Base-by-base conservation (phyloP, 1,284 basidiomycete species). In the Fomitopsis betulina region DNA sequence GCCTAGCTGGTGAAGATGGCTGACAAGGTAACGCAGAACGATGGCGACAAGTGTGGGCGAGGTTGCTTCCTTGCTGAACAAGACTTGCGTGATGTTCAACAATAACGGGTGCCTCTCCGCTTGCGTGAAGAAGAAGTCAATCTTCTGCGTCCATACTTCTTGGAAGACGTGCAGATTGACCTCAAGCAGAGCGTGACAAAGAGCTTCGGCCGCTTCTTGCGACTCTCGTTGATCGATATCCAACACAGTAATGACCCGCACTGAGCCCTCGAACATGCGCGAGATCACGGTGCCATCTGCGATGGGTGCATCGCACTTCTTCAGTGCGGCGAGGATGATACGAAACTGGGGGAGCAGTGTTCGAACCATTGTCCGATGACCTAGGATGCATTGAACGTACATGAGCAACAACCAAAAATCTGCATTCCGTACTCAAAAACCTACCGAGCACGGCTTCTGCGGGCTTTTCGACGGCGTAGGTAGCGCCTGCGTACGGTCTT, bases 11-110 rank as follows among this genome's bases (percentile, higher is more conserved):
- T 89, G 90, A 15, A 99, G 83, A 51, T 89, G 83, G 32, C 88
- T 85, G 58, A 97, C 87, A 53, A 99, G 83, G 73, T 94, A 95
- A 50, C 89, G 85, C 58, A 99, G 84, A 32, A 98, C 83, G 61
- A 98, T 97, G 10, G 93, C 93, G 58, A 98, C 85, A n/a, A 98
- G 82, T 19, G 94, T 93, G 23, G 94, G 89, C 3, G 94, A 97
- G 17, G 92, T 90, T 13, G 82, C 69, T 61, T 97, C 93, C 67
- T 93, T 89, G 51, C 79, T 79, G 65, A 98, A 91, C n/a, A 99
- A 82, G 50, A 85, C 80, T 70, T 98, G 94, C 59, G 93, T 89
- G 54, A 99, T 85, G 61, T 90, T 89, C 68, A 98, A 86, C 55
- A 98, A 81, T 57, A 87, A 79, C 17, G 88, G 85, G 60, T 94